phyloP scores from a whole-genome alignment of 371 early-diverging fungal species.

The Fennellomyces sp. region DNA sequence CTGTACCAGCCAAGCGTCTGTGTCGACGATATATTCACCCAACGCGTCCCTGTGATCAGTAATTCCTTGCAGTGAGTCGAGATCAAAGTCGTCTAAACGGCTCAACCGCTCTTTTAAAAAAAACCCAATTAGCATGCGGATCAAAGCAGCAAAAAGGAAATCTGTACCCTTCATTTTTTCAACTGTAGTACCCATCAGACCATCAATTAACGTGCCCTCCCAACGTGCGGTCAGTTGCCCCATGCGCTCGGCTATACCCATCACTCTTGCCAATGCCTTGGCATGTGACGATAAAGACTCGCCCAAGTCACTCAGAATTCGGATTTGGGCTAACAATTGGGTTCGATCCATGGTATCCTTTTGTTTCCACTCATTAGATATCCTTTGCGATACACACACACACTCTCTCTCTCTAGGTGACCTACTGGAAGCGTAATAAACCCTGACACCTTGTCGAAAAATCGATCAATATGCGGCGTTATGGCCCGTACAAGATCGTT shows the following conservation, averaged over 20 bases:
- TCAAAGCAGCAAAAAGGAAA: too few species aligned
- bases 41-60: conserved; percentile 6
- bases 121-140: neutral
- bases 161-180: conserved; percentile 27
- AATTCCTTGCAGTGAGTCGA: conserved; percentile 17
- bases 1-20: conserved; percentile 36
- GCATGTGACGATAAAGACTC: conserved; percentile 9
- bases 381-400: too few species aligned
- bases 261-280: conserved; percentile 14
- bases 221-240: conserved; percentile 19
- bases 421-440: conserved; percentile 25
- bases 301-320: conserved; percentile 15
- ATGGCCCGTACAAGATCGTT: conserved; percentile 21
- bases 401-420: neutral
- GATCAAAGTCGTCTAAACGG: conserved; percentile 15
- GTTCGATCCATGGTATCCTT: neutral
- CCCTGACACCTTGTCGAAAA: conserved; percentile 17
- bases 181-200: conserved; percentile 17
- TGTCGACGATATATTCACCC: conserved; percentile 37
- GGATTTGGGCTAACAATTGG: conserved; percentile 17
- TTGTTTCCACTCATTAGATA: too few species aligned
- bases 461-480: conserved; percentile 18
- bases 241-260: conserved; percentile 23
- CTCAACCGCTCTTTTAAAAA: conserved; percentile 11
- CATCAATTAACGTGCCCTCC: conserved; percentile 28